Conservation (phyloP, 768 basidiomycete species). For the Naematelia encephala region DNA sequence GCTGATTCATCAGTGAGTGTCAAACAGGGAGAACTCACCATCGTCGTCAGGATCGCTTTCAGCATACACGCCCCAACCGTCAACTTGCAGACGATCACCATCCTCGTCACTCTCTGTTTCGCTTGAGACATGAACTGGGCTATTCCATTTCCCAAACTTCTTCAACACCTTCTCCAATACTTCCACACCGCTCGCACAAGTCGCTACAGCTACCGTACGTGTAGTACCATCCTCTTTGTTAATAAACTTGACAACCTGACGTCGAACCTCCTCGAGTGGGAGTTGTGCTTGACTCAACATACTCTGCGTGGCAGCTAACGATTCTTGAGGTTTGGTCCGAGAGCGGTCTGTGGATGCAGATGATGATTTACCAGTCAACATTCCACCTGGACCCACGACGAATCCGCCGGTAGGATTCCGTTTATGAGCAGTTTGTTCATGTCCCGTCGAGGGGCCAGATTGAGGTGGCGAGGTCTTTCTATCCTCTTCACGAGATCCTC, state of each 20-base stretch:
- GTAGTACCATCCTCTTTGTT: conserved; percentile 73
- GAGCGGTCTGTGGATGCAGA: background rate
- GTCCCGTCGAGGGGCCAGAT: background rate
- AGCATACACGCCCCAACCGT: conserved; percentile 84
- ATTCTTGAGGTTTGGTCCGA: background rate
- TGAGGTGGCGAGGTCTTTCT: conserved; percentile 10
- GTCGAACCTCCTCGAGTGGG: conserved; percentile 72
- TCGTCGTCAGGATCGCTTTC: conserved; percentile 57
- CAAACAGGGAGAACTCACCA: conserved; percentile 46
- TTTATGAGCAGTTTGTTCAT: conserved; percentile 7
- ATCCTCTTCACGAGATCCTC: conserved; percentile 13
- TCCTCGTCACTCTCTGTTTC: conserved; percentile 65
- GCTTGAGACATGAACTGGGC: conserved; percentile 33
- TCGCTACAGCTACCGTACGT: conserved; percentile 71
- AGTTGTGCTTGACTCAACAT: conserved; percentile 34
- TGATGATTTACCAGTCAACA: conserved; percentile 1
- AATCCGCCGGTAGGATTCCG: conserved; percentile 15
- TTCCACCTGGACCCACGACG: conserved; percentile 12
- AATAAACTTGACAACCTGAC: conserved; percentile 81
- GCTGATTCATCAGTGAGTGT: conserved; percentile 52
- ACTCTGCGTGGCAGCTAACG: background rate
- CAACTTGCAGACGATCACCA: conserved; percentile 67
- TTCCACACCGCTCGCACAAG: conserved; percentile 73
- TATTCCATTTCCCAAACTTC: conserved; percentile 72
- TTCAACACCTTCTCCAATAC: conserved; percentile 82